phyloP scores from a whole-genome alignment of 257 asterid genomes.

The Solanum tarapatanum region DNA sequence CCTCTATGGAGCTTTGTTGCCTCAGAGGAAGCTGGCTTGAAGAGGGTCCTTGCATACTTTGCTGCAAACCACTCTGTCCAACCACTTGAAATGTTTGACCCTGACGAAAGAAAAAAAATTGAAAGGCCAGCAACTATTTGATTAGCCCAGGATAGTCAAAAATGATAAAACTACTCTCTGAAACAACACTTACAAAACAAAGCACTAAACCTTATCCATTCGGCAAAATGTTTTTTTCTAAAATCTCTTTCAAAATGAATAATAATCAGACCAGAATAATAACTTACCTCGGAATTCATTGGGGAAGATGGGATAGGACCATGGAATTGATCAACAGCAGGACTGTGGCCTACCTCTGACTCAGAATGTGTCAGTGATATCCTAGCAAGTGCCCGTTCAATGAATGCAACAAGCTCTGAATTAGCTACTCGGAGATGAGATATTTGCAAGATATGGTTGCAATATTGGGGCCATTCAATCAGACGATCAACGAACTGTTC shows the following conservation, averaged over 20 bases:
- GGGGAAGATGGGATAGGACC: conserved; percentile 39
- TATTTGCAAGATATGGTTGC: conserved; percentile 92
- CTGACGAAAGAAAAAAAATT: neutral
- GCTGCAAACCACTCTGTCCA: conserved; percentile 44
- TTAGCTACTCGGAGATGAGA: conserved; percentile 80
- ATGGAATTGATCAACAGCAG: conserved; percentile 41
- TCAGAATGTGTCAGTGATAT: conserved; percentile 63
- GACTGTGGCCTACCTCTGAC: conserved; percentile 41
- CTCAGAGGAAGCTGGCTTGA: conserved; percentile 50
- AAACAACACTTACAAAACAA: neutral
- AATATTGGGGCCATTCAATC: conserved; percentile 96
- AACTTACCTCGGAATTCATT: conserved; percentile 43
- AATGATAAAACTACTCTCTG: neutral
- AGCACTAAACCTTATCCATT: neutral
- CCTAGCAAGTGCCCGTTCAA: conserved; percentile 64
- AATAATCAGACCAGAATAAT: neutral
- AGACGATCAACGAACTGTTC: conserved; percentile 93
- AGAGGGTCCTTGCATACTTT: conserved; percentile 44
- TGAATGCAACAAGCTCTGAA: conserved; percentile 52
- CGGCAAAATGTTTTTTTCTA: neutral
- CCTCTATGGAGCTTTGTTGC: conserved; percentile 46
- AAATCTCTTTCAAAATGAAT: neutral
- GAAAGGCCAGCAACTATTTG: neutral
- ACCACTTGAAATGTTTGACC: conserved; percentile 33
- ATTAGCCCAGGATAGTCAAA: neutral